Evolutionary conservation across 306 rosid species (phyloP).

Genomic region (Ceratonia siliqua): DNA sequence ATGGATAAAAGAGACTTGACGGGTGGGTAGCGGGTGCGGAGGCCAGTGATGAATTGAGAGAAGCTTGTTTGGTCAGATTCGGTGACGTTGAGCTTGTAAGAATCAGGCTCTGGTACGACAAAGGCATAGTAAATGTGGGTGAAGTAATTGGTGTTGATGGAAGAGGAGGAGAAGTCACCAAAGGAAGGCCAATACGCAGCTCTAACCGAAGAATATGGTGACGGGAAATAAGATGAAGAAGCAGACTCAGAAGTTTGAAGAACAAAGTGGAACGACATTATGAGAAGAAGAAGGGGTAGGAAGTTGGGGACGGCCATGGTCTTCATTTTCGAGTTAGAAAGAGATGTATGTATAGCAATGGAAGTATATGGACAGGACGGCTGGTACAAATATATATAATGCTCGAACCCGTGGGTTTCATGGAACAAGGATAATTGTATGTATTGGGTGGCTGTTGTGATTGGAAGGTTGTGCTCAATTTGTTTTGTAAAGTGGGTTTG

Average conservation of each 20-base stretch:
- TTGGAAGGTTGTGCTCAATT: conserved; percentile 20
- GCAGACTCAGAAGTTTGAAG: background rate
- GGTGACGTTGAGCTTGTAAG: conserved; percentile 48
- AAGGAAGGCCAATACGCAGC: conserved; percentile 80
- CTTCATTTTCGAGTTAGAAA: background rate
- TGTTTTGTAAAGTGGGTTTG: conserved; percentile 1
- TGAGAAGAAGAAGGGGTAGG: conserved; percentile 28
- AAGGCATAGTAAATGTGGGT: conserved; percentile 80
- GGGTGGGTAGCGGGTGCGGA: conserved; percentile 41
- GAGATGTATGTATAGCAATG: background rate
- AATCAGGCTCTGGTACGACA: conserved; percentile 42
- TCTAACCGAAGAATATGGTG: conserved; percentile 37
- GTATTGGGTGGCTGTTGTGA: background rate
- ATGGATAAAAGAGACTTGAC: conserved; percentile 65
- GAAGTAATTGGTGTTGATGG: conserved; percentile 57
- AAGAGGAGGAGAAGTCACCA: conserved; percentile 44
- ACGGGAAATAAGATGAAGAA: background rate
- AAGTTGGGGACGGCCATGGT: conserved; percentile 28
- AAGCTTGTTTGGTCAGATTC: conserved; percentile 34
- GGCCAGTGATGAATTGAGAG: conserved; percentile 45
- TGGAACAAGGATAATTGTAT: background rate
- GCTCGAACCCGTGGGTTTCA: background rate
- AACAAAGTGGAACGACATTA: background rate
- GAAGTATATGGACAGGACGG: background rate
- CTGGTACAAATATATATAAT: background rate